Percentiles rank a stretch among this genome's conserved stretches.
phyloP scores from a whole-genome alignment of 192 early-diverging fungal genomes.

The Podila epigama region DNA sequence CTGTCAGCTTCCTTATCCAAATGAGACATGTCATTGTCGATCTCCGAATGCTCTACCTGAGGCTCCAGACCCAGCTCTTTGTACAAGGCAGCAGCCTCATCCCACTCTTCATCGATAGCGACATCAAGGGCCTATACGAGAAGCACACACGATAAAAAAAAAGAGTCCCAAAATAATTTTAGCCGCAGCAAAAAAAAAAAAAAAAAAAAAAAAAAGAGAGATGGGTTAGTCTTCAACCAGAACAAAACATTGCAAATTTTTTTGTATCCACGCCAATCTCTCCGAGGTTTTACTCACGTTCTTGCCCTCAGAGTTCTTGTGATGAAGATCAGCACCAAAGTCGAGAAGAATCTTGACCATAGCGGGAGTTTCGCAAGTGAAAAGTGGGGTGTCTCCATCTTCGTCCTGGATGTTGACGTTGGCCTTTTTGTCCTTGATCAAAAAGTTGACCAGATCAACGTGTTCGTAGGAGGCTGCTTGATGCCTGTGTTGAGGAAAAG shows the following conservation, averaged over 20 bases:
- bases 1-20: constrained; percentile 24
- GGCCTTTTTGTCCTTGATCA: constrained; percentile 64
- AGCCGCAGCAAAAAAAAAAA: constrained; percentile 8
- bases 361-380: constrained; percentile 74
- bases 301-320: constrained; percentile 69
- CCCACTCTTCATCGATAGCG: constrained; percentile 69
- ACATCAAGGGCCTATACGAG: constrained; percentile 52
- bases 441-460: constrained; percentile 66
- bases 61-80: background rate
- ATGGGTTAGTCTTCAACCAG: too few species aligned
- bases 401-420: constrained; percentile 76
- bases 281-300: constrained; percentile 45
- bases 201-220: too few species aligned
- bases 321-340: constrained; percentile 71
- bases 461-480: constrained; percentile 83
- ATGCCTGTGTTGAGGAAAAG: constrained; percentile 28
- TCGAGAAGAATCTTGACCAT: constrained; percentile 71
- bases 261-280: too few species aligned
- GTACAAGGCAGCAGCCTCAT: constrained; percentile 68
- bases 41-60: background rate
- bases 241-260: too few species aligned
- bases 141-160: constrained; percentile 9
- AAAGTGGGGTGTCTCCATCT: constrained; percentile 87
- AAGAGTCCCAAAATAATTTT: background rate
- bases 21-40: constrained; percentile 20